These are phyloP conservation scores for Cladophialophora chaetospira DNA, from an alignment of 2,329 filamentous ascomycete species.

Conservation along the genomic window DNA sequence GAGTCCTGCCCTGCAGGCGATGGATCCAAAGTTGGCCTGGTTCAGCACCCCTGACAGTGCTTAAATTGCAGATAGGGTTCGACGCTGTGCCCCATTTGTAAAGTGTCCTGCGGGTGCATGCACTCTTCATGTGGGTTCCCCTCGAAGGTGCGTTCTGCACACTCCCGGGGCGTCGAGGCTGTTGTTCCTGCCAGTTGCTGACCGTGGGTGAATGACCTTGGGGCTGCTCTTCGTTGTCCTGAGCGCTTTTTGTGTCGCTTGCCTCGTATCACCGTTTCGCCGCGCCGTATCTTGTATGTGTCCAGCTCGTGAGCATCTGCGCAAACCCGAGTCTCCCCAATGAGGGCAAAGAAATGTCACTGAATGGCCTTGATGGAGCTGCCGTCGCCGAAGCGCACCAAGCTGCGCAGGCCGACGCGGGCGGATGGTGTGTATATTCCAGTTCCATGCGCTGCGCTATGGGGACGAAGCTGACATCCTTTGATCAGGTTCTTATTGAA, in stretches of 20 bases:
- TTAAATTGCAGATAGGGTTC: conserved; percentile 13
- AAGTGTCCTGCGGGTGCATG: conserved; percentile 13
- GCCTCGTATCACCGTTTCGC: background rate
- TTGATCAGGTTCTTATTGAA: conserved; percentile 83
- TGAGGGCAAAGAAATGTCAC: conserved; percentile 38
- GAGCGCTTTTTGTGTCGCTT: conserved; percentile 3
- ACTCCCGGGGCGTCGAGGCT: conserved; percentile 14
- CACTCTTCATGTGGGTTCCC: conserved; percentile 18
- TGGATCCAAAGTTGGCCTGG: conserved; percentile 7
- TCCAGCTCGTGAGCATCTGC: conserved; percentile 2
- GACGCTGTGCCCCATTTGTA: conserved; percentile 16
- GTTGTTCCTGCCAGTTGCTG: conserved; percentile 7
- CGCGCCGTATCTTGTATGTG: conserved; percentile 9
- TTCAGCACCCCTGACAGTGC: conserved; percentile 12
- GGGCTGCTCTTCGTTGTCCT: background rate
- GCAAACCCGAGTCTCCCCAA: conserved; percentile 30
- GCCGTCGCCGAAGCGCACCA: conserved; percentile 84
- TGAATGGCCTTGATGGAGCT: conserved; percentile 33
- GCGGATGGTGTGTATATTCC: conserved; percentile 77
- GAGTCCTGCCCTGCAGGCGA: conserved; percentile 14
- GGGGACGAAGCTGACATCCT: conserved; percentile 7
- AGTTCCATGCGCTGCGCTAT: background rate
- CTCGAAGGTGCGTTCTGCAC: conserved; percentile 23
- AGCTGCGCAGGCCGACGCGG: conserved; percentile 74
- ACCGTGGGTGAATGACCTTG: conserved; percentile 7